phyloP scores from a whole-genome alignment of 1,139 yeast genomes.

The Taphrina wiesneri region DNA sequence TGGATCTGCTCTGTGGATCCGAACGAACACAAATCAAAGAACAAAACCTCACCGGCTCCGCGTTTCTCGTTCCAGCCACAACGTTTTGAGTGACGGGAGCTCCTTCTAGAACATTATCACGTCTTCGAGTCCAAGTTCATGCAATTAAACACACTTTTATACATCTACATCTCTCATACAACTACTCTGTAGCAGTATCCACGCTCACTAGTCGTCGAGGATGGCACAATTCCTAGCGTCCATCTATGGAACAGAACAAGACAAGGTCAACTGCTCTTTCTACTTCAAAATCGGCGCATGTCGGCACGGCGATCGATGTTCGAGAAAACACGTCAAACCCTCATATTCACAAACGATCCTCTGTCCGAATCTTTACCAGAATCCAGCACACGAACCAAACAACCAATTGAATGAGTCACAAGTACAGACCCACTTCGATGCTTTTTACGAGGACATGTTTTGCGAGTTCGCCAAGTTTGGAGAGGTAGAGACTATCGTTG shows the following conservation, averaged over 20 bases:
- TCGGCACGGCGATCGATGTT: conserved; percentile 87
- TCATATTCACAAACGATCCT: conserved; percentile 65
- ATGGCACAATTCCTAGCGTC: conserved; percentile 48
- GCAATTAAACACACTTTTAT: not conserved
- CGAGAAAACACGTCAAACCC: conserved; percentile 74
- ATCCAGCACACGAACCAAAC: conserved; percentile 52
- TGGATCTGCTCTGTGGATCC: too few species aligned
- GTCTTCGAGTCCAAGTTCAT: not conserved
- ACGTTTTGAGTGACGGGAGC: not conserved
- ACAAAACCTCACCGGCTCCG: not conserved
- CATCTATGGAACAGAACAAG: conserved; percentile 51
- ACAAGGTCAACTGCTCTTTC: conserved; percentile 54
- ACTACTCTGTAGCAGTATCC: too few species aligned
- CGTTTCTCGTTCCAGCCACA: not conserved
- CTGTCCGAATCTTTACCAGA: conserved; percentile 67
- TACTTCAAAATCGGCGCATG: conserved; percentile 89
- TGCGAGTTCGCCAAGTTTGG: conserved; percentile 63
- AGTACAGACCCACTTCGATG: conserved; percentile 58
- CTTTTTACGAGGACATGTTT: conserved; percentile 72
- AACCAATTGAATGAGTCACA: conserved; percentile 47
- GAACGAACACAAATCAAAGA: too few species aligned
- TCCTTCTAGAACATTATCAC: not conserved
- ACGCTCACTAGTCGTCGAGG: too few species aligned
- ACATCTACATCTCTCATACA: not conserved
- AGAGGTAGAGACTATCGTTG: conserved; percentile 64